phyloP scores from a whole-genome alignment of 768 basidiomycete genomes.

The Antrodiella citrinella region DNA sequence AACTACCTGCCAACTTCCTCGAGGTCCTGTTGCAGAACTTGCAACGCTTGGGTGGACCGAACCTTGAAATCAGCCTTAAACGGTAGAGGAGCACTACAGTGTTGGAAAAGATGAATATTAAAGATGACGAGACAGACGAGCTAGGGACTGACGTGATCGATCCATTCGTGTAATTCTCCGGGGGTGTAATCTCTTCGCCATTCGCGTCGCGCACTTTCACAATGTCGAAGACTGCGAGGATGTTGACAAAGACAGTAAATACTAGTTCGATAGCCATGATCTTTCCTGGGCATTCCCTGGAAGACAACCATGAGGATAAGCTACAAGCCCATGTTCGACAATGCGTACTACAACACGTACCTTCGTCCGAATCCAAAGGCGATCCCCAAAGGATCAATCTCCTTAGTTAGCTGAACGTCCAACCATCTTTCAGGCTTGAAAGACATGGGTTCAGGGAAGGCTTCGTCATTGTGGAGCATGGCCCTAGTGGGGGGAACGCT shows the following conservation, averaged over 20 bases:
- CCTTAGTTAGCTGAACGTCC: slow-evolving; percentile 4
- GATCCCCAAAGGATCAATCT: slow-evolving; percentile 11
- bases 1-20: too few relatives aligned
- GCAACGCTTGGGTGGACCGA: too few relatives aligned
- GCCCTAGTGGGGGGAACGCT: slow-evolving; percentile 19
- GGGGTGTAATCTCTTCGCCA: slow-evolving; percentile 15
- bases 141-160: slow-evolving; percentile 15
- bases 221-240: slow-evolving; percentile 20
- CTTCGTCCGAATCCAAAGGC: slow-evolving; percentile 18
- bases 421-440: slow-evolving; percentile 24
- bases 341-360: slow-evolving; percentile 2
- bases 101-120: too few relatives aligned
- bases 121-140: too few relatives aligned
- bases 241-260: slow-evolving; percentile 18
- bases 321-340: background rate
- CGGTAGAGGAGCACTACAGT: too few relatives aligned
- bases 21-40: too few relatives aligned
- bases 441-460: slow-evolving; percentile 17
- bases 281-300: slow-evolving; percentile 23
- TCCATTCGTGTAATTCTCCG: slow-evolving; percentile 15
- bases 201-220: slow-evolving; percentile 13
- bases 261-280: slow-evolving; percentile 20
- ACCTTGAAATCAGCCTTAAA: too few relatives aligned
- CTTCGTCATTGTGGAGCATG: slow-evolving; percentile 20
- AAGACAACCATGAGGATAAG: background rate